Conservation (phyloP, 495 filamentous ascomycete species). For the Saxispiralis lemnorum region DNA sequence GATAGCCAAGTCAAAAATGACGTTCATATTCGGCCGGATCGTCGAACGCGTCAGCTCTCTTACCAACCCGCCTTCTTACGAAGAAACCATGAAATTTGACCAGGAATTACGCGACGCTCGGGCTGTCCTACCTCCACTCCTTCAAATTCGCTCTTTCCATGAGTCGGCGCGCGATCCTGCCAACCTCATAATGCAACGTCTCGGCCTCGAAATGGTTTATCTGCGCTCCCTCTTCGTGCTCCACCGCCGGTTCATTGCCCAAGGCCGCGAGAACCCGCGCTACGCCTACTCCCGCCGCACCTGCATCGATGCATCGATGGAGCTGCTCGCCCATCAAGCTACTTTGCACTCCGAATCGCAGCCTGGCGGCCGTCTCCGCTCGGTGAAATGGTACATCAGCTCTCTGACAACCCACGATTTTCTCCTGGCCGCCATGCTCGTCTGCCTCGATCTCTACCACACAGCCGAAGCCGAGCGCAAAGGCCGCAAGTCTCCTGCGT, state of each 20-base stretch:
- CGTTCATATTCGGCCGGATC: conserved; percentile 44
- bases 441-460: conserved; percentile 55
- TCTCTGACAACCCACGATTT: conserved; percentile 69
- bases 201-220: conserved; percentile 62
- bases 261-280: conserved; percentile 50
- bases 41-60: conserved; percentile 33
- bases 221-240: conserved; percentile 69
- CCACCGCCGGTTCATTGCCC: conserved; percentile 64
- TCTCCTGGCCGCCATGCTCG: conserved; percentile 73
- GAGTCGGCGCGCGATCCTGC: conserved; percentile 59
- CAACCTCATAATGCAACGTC: conserved; percentile 63
- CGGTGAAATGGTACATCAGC: conserved; percentile 58
- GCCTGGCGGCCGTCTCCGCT: conserved; percentile 50
- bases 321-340: conserved; percentile 55
- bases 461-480: conserved; percentile 27
- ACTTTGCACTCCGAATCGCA: conserved; percentile 62
- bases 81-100: conserved; percentile 64
- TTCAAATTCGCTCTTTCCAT: conserved; percentile 50
- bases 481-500: conserved; percentile 14
- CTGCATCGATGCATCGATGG: conserved; percentile 63
- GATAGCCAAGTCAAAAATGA: conserved; percentile 58
- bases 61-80: conserved; percentile 42
- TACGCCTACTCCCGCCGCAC: conserved; percentile 66
- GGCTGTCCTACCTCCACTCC: conserved; percentile 46
- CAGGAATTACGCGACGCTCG: conserved; percentile 50